These are phyloP conservation scores for Isabelozyma pseudorhagii DNA, from an alignment of 805 yeast genomes.

Conservation along the genomic window DNA sequence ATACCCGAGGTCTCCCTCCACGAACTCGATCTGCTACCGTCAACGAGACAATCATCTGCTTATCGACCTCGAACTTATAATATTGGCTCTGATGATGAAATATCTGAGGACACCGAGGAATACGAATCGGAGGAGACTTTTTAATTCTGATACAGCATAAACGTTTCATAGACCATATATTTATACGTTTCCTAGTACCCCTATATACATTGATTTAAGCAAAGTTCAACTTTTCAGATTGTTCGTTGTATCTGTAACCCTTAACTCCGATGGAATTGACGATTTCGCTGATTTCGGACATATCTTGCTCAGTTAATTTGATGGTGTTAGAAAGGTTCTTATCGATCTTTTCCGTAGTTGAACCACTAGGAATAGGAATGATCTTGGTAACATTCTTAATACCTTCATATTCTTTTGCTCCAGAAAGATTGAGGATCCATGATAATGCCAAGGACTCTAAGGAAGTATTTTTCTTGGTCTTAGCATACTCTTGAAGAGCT, in stretches of 20 bases:
- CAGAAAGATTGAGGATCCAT: constrained; percentile 59
- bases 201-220: neutral
- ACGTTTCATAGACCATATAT: too few relatives aligned
- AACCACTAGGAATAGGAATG: constrained; percentile 80
- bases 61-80: neutral
- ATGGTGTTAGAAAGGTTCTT: constrained; percentile 52
- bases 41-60: constrained; percentile 3
- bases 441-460: constrained; percentile 52
- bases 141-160: too few relatives aligned
- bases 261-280: constrained; percentile 39
- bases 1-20: constrained; percentile 19
- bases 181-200: too few relatives aligned
- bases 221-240: constrained; percentile 4
- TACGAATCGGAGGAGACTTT: neutral
- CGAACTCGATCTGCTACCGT: constrained; percentile 19
- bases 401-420: constrained; percentile 50
- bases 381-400: constrained; percentile 46
- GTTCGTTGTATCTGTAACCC: constrained; percentile 57
- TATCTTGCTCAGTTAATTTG: constrained; percentile 54
- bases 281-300: constrained; percentile 48
- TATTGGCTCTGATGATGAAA: neutral
- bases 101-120: neutral
- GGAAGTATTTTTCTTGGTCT: constrained; percentile 42
- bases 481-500: constrained; percentile 49
- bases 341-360: constrained; percentile 54